A percentile compares a stretch with the other conserved stretches of the same genome.
These are phyloP conservation scores for Pseudogymnoascus sp. DNA, from an alignment of 2,329 filamentous ascomycete genomes.

Conservation along the genomic window DNA sequence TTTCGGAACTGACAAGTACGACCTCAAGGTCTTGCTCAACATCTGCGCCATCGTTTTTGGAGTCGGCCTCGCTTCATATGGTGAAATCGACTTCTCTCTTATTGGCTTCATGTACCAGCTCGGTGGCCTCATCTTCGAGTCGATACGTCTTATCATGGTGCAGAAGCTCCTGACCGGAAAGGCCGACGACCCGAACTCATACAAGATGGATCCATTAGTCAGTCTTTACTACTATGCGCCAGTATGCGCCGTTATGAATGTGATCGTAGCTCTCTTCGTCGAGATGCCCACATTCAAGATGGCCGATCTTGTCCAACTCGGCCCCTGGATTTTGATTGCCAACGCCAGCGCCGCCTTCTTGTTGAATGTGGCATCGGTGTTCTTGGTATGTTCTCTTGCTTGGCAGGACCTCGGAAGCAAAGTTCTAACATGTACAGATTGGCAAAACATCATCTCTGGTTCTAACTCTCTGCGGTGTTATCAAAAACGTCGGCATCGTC, in stretches of 20 bases:
- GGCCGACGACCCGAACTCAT: slow-evolving; percentile 28
- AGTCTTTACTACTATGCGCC: slow-evolving; percentile 87
- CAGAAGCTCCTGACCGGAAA: slow-evolving; percentile 62
- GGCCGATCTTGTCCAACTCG: slow-evolving; percentile 54
- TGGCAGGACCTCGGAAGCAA: not conserved
- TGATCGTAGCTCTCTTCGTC: slow-evolving; percentile 58
- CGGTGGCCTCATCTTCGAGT: slow-evolving; percentile 72
- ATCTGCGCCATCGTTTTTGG: slow-evolving; percentile 45
- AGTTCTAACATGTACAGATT: slow-evolving; percentile 46
- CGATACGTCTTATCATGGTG: slow-evolving; percentile 75
- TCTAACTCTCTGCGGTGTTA: slow-evolving; percentile 76
- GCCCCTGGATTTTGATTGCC: slow-evolving; percentile 55
- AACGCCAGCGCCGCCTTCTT: slow-evolving; percentile 76
- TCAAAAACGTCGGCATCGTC: slow-evolving; percentile 44
- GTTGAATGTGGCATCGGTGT: slow-evolving; percentile 78
- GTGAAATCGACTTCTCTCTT: slow-evolving; percentile 62
- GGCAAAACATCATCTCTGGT: slow-evolving; percentile 81
- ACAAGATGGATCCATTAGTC: slow-evolving; percentile 79
- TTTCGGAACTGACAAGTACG: slow-evolving; percentile 3
- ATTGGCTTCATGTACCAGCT: slow-evolving; percentile 61
- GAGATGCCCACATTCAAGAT: slow-evolving; percentile 60
- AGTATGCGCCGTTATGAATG: slow-evolving; percentile 75
- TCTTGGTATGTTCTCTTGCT: slow-evolving; percentile 53
- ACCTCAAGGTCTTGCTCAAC: slow-evolving; percentile 29
- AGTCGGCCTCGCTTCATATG: slow-evolving; percentile 45